A percentile compares a stretch with the other conserved stretches of the same genome.
phyloP scores from a whole-genome alignment of 768 basidiomycete genomes.

The Candolleomyces aberdarensis region DNA sequence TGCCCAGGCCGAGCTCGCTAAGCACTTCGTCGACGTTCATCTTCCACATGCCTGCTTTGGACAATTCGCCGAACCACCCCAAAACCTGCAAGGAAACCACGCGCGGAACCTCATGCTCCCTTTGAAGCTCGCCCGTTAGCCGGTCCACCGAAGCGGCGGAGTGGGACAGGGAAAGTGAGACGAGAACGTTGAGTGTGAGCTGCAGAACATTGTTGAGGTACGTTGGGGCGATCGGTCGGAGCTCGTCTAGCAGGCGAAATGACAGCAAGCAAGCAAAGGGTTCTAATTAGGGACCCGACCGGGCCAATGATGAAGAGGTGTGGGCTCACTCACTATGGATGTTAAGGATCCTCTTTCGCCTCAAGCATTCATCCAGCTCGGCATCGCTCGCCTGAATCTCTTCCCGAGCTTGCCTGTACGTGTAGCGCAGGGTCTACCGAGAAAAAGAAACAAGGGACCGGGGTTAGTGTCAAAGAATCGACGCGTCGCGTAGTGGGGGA shows the following conservation, averaged over 20 bases:
- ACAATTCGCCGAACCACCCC: conserved; percentile 74
- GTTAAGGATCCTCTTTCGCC: conserved; percentile 66
- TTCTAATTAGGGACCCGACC: background rate
- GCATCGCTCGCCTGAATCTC: conserved; percentile 81
- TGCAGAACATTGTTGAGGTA: conserved; percentile 73
- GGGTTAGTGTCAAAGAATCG: background rate
- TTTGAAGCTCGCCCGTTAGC: conserved; percentile 57
- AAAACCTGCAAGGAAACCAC: conserved; percentile 67
- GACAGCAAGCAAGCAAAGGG: background rate
- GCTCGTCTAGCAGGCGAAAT: conserved; percentile 43
- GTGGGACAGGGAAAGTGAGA: conserved; percentile 56
- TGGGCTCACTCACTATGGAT: conserved; percentile 52
- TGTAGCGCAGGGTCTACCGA: conserved; percentile 31
- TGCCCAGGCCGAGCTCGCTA: conserved; percentile 72
- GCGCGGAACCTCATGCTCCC: conserved; percentile 69
- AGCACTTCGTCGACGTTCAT: conserved; percentile 63
- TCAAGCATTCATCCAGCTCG: conserved; percentile 66
- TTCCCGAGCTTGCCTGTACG: conserved; percentile 58
- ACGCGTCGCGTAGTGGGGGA: background rate
- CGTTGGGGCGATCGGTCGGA: conserved; percentile 67
- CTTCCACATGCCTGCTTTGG: conserved; percentile 53
- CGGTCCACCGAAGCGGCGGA: conserved; percentile 53
- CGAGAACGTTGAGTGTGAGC: conserved; percentile 68
- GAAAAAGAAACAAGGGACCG: conserved; percentile 6
- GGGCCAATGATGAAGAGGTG: background rate